phyloP scores from a whole-genome alignment of 1,284 basidiomycete species.

The Cryptococcus depauperatus region DNA sequence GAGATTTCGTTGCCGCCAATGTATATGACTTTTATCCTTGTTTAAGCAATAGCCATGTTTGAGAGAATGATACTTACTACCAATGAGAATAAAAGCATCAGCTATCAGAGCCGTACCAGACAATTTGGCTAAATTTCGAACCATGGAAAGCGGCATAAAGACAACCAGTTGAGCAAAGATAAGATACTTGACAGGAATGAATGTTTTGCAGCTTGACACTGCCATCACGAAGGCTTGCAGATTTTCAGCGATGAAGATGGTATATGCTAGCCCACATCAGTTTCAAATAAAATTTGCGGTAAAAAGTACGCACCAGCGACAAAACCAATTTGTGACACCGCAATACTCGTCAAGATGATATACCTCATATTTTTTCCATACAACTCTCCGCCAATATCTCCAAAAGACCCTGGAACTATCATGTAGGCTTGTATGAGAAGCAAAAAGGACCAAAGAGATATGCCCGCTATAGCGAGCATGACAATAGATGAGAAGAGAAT shows the following conservation, averaged over 20 bases:
- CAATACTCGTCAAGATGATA: slow-evolving; percentile 78
- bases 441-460: slow-evolving; percentile 91
- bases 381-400: slow-evolving; percentile 88
- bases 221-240: slow-evolving; percentile 80
- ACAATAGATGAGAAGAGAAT: slow-evolving; percentile 79
- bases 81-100: slow-evolving; percentile 89
- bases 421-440: slow-evolving; percentile 83
- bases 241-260: slow-evolving; percentile 93
- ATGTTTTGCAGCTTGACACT: slow-evolving; percentile 66
- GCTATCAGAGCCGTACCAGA: slow-evolving; percentile 87
- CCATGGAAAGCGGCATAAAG: slow-evolving; percentile 77
- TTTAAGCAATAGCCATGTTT: not conserved
- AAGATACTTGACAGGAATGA: slow-evolving; percentile 66
- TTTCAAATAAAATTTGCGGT: not conserved
- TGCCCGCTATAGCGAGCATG: slow-evolving; percentile 70
- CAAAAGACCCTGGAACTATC: slow-evolving; percentile 84
- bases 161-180: slow-evolving; percentile 77
- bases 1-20: slow-evolving; percentile 73
- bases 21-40: slow-evolving; percentile 54
- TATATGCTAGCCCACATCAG: slow-evolving; percentile 56
- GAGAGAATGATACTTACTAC: slow-evolving; percentile 46
- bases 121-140: slow-evolving; percentile 84
- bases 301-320: slow-evolving; percentile 32
- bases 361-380: slow-evolving; percentile 92
- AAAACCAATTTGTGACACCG: slow-evolving; percentile 72